These are phyloP conservation scores for Phytophthora capsici DNA, from an alignment of 352 stramenopile genomes.

Conservation along the genomic window DNA sequence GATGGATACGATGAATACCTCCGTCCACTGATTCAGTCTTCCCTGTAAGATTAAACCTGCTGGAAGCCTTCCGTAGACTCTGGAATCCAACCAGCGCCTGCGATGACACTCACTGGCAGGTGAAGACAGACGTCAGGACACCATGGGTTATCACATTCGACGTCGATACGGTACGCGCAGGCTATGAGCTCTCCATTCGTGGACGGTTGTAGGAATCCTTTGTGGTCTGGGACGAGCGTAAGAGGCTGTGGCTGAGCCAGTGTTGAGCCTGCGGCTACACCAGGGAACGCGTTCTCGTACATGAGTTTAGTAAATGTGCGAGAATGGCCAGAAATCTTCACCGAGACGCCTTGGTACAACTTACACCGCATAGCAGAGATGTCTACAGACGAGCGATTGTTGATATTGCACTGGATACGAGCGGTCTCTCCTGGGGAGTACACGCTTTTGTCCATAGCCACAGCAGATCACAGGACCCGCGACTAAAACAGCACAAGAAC, in stretches of 20 bases:
- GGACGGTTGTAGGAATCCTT: constrained; percentile 49
- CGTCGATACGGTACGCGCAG: constrained; percentile 66
- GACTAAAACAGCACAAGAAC: constrained; percentile 71
- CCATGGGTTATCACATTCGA: constrained; percentile 74
- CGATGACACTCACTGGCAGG: constrained; percentile 65
- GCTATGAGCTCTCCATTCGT: constrained; percentile 57
- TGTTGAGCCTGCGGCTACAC: constrained; percentile 40
- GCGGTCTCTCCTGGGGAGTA: constrained; percentile 62
- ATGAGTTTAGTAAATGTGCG: constrained; percentile 52
- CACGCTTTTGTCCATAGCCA: constrained; percentile 77
- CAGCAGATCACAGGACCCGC: constrained; percentile 57
- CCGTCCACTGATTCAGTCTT: constrained; percentile 36
- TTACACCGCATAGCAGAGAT: constrained; percentile 55
- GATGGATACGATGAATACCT: constrained; percentile 54
- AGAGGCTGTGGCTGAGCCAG: constrained; percentile 60
- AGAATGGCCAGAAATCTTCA: too few species aligned
- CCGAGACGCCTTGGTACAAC: constrained; percentile 54
- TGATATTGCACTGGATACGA: constrained; percentile 67
- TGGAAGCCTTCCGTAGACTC: constrained; percentile 19
- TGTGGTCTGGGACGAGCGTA: constrained; percentile 38
- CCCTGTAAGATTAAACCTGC: constrained; percentile 13
- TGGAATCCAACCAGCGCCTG: constrained; percentile 32
- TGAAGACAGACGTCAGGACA: constrained; percentile 65
- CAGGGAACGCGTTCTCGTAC: constrained; percentile 52
- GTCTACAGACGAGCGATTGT: constrained; percentile 61